Evolutionary conservation across 2,329 filamentous ascomycete genomes (phyloP), one percentile per base, ranked within the genome.

Genomic region (Aschersonia sp.): DNA sequence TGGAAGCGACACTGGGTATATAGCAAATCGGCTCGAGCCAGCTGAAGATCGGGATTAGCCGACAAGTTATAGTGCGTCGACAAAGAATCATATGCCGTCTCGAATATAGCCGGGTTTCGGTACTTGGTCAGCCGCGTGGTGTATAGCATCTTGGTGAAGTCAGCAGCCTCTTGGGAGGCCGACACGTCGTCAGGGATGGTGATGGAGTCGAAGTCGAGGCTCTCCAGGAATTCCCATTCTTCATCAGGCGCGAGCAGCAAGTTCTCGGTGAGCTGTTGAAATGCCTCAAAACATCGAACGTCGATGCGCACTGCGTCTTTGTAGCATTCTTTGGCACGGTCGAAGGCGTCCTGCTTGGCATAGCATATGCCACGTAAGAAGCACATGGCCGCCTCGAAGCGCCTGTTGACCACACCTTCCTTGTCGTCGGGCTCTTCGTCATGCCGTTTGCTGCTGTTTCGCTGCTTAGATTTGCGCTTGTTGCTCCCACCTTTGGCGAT

Each of bases 221-320:
- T 87, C 55, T 92, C 84, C 43, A 96, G 74, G 52, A 96, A 95
- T 45, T 82, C 77, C 77, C 91, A 87, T 61, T 96, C 89, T 64
- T 96, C 89, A 38, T 86, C 82, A 0, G 89, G 89, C 45, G 79
- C 80, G 78, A 98, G 85, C 52, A 98, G 74, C 28, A 86, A 86
- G 67, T 98, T 98, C 68, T 89, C 88, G 82, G 97, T 96, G 48
- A 98, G 77, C 69, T 97, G 89, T 58, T 96, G 89, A 60, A 98
- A 97, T 0, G 92, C 92, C 65, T 98, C 92, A 61, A 95, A 97
- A 66, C 92, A 98, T 64, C 95, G 89, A 3, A 97, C 89, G 61
- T 98, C 92, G 59, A 98, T 96, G 52, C 86, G 81, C 44, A 97
- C 89, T 2, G 92, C 92, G 58, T 94, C 88, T 69, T 96, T 97